These are phyloP conservation scores for Tricholoma terreum DNA, from an alignment of 768 basidiomycete species.

Conservation along the genomic window DNA sequence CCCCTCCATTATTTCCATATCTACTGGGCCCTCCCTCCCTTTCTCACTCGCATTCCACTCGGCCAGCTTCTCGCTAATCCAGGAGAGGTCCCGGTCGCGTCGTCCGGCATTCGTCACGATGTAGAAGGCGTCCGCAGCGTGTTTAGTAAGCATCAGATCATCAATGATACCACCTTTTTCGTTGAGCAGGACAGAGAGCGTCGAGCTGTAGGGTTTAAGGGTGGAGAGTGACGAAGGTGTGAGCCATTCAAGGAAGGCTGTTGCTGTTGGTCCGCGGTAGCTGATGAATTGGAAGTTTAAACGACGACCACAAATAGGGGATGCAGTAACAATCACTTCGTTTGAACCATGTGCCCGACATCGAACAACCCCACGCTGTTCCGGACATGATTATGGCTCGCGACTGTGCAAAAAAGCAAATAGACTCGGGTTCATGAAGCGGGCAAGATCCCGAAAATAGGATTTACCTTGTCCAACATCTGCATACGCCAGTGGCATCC, in stretches of 20 bases:
- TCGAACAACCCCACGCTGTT: conserved; percentile 86
- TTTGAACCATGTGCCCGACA: conserved; percentile 98
- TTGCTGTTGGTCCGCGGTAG: conserved; percentile 77
- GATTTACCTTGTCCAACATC: conserved; percentile 76
- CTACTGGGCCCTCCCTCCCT: conserved; percentile 60
- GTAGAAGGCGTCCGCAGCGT: conserved; percentile 77
- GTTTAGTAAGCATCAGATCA: conserved; percentile 90
- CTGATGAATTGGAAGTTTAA: conserved; percentile 31
- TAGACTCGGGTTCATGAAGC: neutral
- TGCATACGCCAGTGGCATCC: conserved; percentile 90
- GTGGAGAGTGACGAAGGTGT: conserved; percentile 78
- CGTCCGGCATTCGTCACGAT: conserved; percentile 96
- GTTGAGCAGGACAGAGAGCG: conserved; percentile 88
- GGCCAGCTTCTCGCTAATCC: conserved; percentile 64
- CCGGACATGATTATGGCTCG: conserved; percentile 88
- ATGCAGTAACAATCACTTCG: conserved; percentile 59
- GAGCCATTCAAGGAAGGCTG: conserved; percentile 83
- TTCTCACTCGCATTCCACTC: conserved; percentile 73
- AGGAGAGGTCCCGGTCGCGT: conserved; percentile 74
- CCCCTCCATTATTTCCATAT: conserved; percentile 74
- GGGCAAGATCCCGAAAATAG: too few relatives aligned
- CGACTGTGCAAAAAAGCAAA: conserved; percentile 39
- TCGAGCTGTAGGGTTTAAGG: conserved; percentile 72
- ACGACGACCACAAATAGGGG: neutral
- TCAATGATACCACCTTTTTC: conserved; percentile 92